A percentile compares a stretch with the other conserved stretches of the same genome.
Evolutionary conservation across 2,329 filamentous ascomycete species (phyloP).

Genomic region (Colletotrichum eleusines): DNA sequence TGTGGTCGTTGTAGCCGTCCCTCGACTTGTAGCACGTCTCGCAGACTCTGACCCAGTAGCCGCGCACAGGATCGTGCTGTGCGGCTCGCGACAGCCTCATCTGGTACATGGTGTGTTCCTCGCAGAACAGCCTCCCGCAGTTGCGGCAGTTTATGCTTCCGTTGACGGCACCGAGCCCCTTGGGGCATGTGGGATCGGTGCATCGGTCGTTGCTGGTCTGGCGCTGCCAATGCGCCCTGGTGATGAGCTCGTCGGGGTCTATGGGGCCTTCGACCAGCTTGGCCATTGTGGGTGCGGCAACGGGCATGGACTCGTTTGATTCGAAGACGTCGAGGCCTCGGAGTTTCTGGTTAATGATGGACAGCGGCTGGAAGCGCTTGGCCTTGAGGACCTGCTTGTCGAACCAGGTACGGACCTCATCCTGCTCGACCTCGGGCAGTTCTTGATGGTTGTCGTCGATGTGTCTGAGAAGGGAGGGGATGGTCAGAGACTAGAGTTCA

Average conservation of each 20-base stretch:
- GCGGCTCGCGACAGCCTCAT: slow-evolving; percentile 96
- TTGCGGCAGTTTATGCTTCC: slow-evolving; percentile 93
- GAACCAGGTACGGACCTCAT: slow-evolving; percentile 98
- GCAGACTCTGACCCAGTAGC: slow-evolving; percentile 94
- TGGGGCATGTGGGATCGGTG: slow-evolving; percentile 88
- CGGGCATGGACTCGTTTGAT: slow-evolving; percentile 77
- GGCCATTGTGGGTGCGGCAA: slow-evolving; percentile 48
- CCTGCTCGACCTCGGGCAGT: slow-evolving; percentile 87
- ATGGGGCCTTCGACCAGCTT: slow-evolving; percentile 59
- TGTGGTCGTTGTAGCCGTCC: slow-evolving; percentile 93
- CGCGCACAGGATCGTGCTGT: slow-evolving; percentile 88
- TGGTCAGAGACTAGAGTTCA: slow-evolving; percentile 34
- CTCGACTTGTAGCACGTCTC: slow-evolving; percentile 99
- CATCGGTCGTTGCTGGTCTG: slow-evolving; percentile 81
- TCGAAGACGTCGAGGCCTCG: slow-evolving; percentile 95
- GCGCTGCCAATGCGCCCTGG: slow-evolving; percentile 89
- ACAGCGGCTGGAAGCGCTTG: slow-evolving; percentile 91
- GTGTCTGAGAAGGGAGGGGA: slow-evolving; percentile 52
- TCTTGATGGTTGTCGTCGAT: slow-evolving; percentile 93
- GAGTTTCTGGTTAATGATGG: slow-evolving; percentile 91
- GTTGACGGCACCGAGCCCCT: slow-evolving; percentile 80
- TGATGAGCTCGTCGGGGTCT: slow-evolving; percentile 93
- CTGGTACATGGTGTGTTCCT: slow-evolving; percentile 99
- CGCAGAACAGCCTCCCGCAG: slow-evolving; percentile 93
- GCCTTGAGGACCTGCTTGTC: slow-evolving; percentile 94